Base-by-base conservation (phyloP, 495 filamentous ascomycete species). In the Daldinia childiae region DNA sequence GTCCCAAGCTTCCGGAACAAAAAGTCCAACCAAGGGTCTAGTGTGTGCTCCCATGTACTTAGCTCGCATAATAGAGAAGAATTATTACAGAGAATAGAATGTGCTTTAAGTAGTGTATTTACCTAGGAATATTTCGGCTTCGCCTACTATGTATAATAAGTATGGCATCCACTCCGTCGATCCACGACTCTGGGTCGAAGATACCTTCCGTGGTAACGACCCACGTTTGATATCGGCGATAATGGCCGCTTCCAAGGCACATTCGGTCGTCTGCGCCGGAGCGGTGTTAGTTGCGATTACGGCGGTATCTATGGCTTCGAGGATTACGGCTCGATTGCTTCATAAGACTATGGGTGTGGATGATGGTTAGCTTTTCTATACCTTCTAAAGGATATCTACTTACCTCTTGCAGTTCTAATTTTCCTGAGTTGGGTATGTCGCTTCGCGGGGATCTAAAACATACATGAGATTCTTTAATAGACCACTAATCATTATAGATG, bases 261-360 rank as follows among this genome's bases (percentile, higher is more conserved):
- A 50, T 26, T 54, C 55, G n/a, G 27, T 54, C 11, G 12, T 73
- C 57, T 62, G 9, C 15, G 67, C 57, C 38, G 72, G 67, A 4
- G 64, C 43, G 60, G 56, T 34, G 21, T 58, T 74, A 56, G 36
- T 76, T 11, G 34, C 63, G 14, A 39, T 71, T 4, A 76, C 73
- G 6, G 63, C 61, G 27, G 1, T 76, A 21, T 57, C 62, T 39
- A 64, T 76, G 38, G 32, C 24, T 9, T 55, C 71, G 21, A 70
- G 70, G 36, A 41, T 68, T 7, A 39, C 39, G 32, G 66, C 71
- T 17, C 73, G 73, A 15, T 69, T 59, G 38, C 41, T 59, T 52
- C 30, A 59, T 48, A 64, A 65, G 64, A 69, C 63, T 24, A 50
- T 69, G 59, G 73, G 73, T 9, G 38, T 51, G 11, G 73, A 76